These are phyloP conservation scores for Populus nigra DNA, from an alignment of 345 rosid genomes.

Conservation along the genomic window DNA sequence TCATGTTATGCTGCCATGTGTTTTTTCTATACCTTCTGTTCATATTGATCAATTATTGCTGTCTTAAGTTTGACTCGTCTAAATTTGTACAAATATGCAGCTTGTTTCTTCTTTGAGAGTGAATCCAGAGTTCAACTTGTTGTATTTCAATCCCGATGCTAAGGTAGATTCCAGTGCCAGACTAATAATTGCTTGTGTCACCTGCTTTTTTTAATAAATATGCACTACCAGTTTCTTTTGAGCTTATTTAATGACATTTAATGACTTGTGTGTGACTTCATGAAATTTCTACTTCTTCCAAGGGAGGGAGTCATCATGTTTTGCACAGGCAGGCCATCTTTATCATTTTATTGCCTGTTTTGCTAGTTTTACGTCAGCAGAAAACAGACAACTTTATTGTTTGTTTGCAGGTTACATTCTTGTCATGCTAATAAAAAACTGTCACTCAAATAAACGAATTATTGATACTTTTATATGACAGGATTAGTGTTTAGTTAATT, in stretches of 20 bases:
- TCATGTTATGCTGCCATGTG: no score
- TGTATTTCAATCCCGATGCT: conserved; percentile 68
- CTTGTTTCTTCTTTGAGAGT: conserved; percentile 78
- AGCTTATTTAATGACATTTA: not conserved
- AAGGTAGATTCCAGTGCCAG: conserved; percentile 56
- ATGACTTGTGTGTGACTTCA: not conserved
- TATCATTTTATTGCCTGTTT: not conserved
- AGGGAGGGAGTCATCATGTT: no score
- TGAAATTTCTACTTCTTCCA: not conserved
- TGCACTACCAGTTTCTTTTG: not conserved
- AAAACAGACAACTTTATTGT: not conserved
- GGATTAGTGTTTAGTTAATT: no score
- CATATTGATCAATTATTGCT: not conserved
- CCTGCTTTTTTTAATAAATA: not conserved
- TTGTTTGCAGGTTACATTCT: not conserved
- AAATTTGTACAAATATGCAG: conserved; percentile 49
- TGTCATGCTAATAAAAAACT: not conserved
- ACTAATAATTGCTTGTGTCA: not conserved
- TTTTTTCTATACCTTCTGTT: no score
- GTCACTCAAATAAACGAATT: not conserved
- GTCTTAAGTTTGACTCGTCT: conserved; percentile 3
- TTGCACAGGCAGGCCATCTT: no score
- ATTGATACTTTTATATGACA: no score
- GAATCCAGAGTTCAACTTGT: conserved; percentile 73
- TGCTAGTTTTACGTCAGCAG: not conserved